These are phyloP conservation scores for Cryphonectria parasitica DNA, from an alignment of 2,329 filamentous ascomycete genomes.

Conservation along the genomic window DNA sequence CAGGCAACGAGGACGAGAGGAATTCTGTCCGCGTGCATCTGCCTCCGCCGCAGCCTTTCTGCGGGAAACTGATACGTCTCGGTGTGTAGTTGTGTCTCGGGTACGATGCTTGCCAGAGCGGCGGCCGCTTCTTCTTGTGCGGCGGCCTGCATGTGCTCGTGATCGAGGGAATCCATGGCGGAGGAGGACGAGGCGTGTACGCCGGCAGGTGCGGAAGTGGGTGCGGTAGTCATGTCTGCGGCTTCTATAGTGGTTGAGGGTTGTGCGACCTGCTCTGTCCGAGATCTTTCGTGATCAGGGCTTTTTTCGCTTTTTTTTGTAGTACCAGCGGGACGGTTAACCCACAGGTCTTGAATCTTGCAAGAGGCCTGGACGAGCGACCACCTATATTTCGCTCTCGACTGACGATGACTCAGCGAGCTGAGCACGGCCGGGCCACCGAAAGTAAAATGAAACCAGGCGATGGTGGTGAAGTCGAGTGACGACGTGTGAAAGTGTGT, in stretches of 20 bases:
- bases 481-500: not conserved
- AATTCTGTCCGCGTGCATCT: constrained; percentile 35
- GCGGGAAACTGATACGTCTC: constrained; percentile 37
- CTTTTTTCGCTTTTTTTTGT: not conserved
- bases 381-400: not conserved
- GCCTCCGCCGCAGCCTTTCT: constrained; percentile 35
- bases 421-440: not conserved
- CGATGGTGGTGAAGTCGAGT: not conserved
- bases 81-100: constrained; percentile 26
- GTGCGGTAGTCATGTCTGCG: not conserved
- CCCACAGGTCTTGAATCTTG: not conserved
- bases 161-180: constrained; percentile 11
- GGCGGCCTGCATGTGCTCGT: constrained; percentile 3
- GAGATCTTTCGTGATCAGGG: not conserved
- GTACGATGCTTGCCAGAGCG: constrained; percentile 22
- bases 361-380: not conserved
- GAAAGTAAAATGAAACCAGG: not conserved
- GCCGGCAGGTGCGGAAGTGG: not conserved
- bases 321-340: not conserved
- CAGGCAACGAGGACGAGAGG: constrained; percentile 43
- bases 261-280: not conserved
- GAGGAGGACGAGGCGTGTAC: constrained; percentile 5
- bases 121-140: constrained; percentile 13
- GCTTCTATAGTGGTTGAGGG: not conserved
- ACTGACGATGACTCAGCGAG: not conserved